phyloP scores from a whole-genome alignment of 2,329 filamentous ascomycete genomes.

The Fonsecaea monophora region DNA sequence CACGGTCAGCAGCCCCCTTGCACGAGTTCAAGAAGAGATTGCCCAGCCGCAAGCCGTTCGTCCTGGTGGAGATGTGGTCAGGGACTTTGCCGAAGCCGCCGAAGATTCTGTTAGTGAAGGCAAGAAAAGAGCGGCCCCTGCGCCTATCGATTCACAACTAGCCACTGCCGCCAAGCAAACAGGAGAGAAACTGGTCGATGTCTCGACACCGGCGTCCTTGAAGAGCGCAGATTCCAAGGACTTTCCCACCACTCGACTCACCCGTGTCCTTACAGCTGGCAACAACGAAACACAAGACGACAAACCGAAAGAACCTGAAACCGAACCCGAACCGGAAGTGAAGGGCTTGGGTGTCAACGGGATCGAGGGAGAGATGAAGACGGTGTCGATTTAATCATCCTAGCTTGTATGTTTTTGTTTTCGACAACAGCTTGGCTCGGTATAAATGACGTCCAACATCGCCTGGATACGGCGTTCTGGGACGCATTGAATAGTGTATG shows the following conservation, averaged over 20 bases:
- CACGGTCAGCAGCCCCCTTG: constrained; percentile 53
- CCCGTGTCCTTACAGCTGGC: constrained; percentile 32
- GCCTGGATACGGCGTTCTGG: constrained; percentile 32
- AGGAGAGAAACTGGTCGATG: constrained; percentile 38
- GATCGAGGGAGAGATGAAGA: constrained; percentile 54
- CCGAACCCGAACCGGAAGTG: constrained; percentile 33
- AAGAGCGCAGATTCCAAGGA: constrained; percentile 34
- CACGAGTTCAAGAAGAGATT: constrained; percentile 55
- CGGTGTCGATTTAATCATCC: constrained; percentile 50
- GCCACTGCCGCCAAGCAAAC: constrained; percentile 32
- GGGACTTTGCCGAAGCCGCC: constrained; percentile 44
- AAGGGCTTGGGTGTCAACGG: constrained; percentile 50
- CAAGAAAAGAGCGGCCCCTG: constrained; percentile 47
- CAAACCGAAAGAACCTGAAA: constrained; percentile 43
- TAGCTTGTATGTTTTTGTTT: constrained; percentile 3
- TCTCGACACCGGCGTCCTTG: constrained; percentile 38
- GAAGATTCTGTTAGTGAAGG: constrained; percentile 41
- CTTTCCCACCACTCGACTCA: constrained; percentile 36
- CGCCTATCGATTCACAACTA: constrained; percentile 43
- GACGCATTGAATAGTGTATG: constrained; percentile 11
- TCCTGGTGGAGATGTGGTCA: constrained; percentile 46
- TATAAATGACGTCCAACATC: constrained; percentile 15
- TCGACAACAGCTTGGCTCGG: constrained; percentile 12
- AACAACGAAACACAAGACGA: constrained; percentile 44
- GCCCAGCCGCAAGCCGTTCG: constrained; percentile 43